Percentiles rank a stretch among this genome's conserved stretches.
These are phyloP conservation scores for Bonia amplexicaulis DNA, from an alignment of 176 grass and related monocot species.

Conservation along the genomic window DNA sequence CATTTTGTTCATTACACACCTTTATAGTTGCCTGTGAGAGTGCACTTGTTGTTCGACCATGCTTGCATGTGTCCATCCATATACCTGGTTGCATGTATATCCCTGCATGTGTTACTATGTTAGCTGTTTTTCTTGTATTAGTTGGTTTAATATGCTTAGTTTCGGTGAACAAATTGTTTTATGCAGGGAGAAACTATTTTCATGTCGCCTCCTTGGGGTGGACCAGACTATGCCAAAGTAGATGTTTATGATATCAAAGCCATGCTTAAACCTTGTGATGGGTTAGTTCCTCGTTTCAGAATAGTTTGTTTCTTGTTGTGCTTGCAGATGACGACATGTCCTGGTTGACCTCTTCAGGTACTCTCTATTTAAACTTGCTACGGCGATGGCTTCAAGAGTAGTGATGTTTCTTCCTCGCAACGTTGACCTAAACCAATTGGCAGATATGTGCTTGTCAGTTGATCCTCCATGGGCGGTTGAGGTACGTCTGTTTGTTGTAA, in stretches of 20 bases:
- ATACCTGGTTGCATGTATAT: not conserved
- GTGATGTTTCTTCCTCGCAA: conserved; percentile 98
- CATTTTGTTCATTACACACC: not conserved
- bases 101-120: not conserved
- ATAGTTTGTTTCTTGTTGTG: not conserved
- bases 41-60: conserved; percentile 5
- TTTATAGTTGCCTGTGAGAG: not conserved
- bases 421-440: conserved; percentile 72
- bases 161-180: not conserved
- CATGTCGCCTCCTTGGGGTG: conserved; percentile 96
- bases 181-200: conserved; percentile 78
- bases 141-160: conserved; percentile 17
- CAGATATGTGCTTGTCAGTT: conserved; percentile 63
- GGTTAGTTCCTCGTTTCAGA: conserved; percentile 48
- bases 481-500: conserved; percentile 40
- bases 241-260: conserved; percentile 72
- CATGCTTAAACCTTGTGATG: conserved; percentile 92
- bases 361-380: conserved; percentile 76
- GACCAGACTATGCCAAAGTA: conserved; percentile 80
- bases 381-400: conserved; percentile 61
- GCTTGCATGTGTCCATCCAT: not conserved
- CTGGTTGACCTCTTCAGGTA: conserved; percentile 37
- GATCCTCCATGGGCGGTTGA: conserved; percentile 83
- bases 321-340: not conserved
- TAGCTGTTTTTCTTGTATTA: not conserved